These are phyloP conservation scores for Calamus simplicifolius DNA, from an alignment of 176 grass and related monocot genomes.

Conservation along the genomic window DNA sequence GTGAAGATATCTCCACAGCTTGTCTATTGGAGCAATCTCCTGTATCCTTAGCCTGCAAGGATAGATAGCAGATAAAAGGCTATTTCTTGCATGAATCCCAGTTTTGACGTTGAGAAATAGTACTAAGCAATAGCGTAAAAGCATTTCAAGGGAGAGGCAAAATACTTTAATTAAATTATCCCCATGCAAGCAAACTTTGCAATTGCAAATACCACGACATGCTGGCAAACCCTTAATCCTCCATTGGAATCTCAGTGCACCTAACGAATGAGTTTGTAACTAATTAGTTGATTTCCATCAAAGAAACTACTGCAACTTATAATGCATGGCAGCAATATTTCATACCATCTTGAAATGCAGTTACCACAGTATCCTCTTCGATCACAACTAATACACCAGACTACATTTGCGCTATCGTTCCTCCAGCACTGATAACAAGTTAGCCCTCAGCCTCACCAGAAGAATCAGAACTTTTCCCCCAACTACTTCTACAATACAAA, in stretches of 20 bases:
- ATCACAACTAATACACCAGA: conserved; percentile 69
- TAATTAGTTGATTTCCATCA: conserved; percentile 3
- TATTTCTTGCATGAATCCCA: too few species aligned
- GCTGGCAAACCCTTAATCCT: conserved; percentile 85
- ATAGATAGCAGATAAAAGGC: too few species aligned
- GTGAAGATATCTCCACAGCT: conserved; percentile 96
- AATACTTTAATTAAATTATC: conserved; percentile 84
- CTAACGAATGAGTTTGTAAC: conserved; percentile 27
- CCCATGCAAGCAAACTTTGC: conserved; percentile 72
- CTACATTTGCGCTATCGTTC: conserved; percentile 13
- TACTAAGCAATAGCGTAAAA: too few species aligned
- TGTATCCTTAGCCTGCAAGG: conserved; percentile 65
- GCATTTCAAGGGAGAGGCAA: background rate
- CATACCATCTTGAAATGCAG: conserved; percentile 75
- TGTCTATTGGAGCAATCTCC: conserved; percentile 71
- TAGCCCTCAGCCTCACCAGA: conserved; percentile 1
- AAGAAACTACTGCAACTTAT: background rate
- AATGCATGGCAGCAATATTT: background rate
- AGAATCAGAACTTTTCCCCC: conserved; percentile 20
- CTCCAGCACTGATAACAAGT: conserved; percentile 84
- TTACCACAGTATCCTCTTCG: conserved; percentile 58
- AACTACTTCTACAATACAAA: conserved; percentile 13
- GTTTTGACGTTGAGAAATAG: too few species aligned
- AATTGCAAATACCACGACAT: conserved; percentile 96
- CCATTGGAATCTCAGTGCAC: conserved; percentile 71